These are phyloP conservation scores for Amanita pseudoporphyria DNA, from an alignment of 768 basidiomycete genomes.

Conservation along the genomic window DNA sequence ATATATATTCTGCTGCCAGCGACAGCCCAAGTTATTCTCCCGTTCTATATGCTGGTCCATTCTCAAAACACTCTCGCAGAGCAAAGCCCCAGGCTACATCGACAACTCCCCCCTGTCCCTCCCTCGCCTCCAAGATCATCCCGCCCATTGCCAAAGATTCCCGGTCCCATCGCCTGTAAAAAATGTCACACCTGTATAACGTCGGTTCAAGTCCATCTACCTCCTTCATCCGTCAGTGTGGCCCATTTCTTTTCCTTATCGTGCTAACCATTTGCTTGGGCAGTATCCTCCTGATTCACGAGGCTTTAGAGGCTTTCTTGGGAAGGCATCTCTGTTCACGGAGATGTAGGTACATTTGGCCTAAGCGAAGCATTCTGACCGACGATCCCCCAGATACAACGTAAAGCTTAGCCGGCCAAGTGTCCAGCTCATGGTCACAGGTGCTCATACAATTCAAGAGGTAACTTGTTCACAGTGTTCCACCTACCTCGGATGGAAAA, in stretches of 20 bases:
- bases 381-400: constrained; percentile 31
- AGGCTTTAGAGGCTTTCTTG: constrained; percentile 44
- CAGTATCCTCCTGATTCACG: constrained; percentile 37
- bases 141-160: constrained; percentile 41
- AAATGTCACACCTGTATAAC: constrained; percentile 36
- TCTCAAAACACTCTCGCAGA: constrained; percentile 14
- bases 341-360: constrained; percentile 32
- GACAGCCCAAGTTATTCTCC: too few species aligned
- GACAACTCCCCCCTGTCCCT: constrained; percentile 16
- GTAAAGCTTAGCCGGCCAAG: constrained; percentile 32
- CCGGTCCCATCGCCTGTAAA: constrained; percentile 35
- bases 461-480: constrained; percentile 40
- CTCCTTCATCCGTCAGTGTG: constrained; percentile 28
- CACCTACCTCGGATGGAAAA: constrained; percentile 54
- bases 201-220: constrained; percentile 31
- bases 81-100: constrained; percentile 4
- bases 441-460: constrained; percentile 54
- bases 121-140: constrained; percentile 20
- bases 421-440: constrained; percentile 52
- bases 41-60: constrained; percentile 9
- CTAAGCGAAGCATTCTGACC: neutral
- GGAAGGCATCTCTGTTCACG: constrained; percentile 50
- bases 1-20: too few species aligned
- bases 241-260: neutral
- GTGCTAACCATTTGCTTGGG: neutral